Base-by-base conservation (phyloP, 2,329 filamentous ascomycete species). In the Aspergillus fijiensis region DNA sequence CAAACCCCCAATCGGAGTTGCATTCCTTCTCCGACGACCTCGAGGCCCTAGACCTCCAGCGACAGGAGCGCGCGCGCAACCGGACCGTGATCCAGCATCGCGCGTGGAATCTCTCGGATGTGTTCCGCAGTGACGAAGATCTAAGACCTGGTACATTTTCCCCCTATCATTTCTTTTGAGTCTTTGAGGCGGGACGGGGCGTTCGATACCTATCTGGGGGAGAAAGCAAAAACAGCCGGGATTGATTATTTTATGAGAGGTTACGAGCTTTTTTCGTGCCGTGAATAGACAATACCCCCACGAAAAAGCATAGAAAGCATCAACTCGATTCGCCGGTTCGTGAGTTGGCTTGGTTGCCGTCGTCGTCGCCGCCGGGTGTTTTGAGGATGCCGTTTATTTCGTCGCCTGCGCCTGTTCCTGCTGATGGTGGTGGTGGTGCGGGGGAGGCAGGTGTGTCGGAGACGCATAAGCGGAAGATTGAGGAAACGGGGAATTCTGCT, bases 121-220 rank as follows among this genome's bases (percentile, higher is more conserved):
- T 76, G 5, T 79, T 79, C 63, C 70, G 73, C 27, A 79, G 77
- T 61, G 76, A 79, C 66, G 77, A 78, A 59, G 74, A 77, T 52
- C 67, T 73, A 66, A 72, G 66, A 64, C 70, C 70, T 60, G 68
- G 76, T 78, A 63, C 27, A 69, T 50, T 11, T 11, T 53, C 12
- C 45, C 23, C 23, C 23, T 23, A 12, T 31, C 10, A 7, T 45
- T 19, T 19, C 16, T 19, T 3, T 19, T 19, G 14, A 16, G 6
- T 14, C 3, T 45, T 9, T 29, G 27, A 1, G 27, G 27, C 27
- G 1, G 27, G 27, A 23, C 23, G 4, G 25, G 5, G 27, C 5
- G 9, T 29, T 29, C 7, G 39, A 19, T 19, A 23, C 23, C 23
- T 23, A 23, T 4, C 23, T 5, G 4, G 23, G 23, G 23, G 4